These are phyloP conservation scores for Saitozyma sp. DNA, from an alignment of 768 basidiomycete species.

Conservation along the genomic window DNA sequence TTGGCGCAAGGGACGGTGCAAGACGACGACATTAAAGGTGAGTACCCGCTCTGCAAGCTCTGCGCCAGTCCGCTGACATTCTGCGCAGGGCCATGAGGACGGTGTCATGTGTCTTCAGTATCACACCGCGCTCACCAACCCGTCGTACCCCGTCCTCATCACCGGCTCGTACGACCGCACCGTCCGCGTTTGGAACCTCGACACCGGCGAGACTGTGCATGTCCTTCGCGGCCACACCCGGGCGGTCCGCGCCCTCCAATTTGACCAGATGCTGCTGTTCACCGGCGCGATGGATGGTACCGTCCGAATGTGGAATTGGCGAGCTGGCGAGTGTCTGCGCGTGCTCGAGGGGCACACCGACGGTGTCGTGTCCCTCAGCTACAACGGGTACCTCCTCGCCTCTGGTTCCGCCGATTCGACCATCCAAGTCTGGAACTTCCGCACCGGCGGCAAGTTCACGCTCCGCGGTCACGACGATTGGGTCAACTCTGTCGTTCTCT, in stretches of 20 bases:
- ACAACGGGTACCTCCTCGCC: conserved; percentile 86
- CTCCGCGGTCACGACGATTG: conserved; percentile 90
- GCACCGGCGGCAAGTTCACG: conserved; percentile 86
- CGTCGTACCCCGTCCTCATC: conserved; percentile 79
- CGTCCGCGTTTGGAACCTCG: conserved; percentile 92
- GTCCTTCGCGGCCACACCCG: conserved; percentile 86
- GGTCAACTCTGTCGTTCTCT: conserved; percentile 92
- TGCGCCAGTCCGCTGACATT: conserved; percentile 1
- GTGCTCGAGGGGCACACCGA: conserved; percentile 87
- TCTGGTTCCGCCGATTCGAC: conserved; percentile 93
- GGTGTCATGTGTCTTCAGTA: conserved; percentile 98
- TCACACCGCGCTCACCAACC: conserved; percentile 66
- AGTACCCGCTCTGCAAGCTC: conserved; percentile 1
- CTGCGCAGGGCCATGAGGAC: conserved; percentile 74
- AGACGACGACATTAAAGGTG: conserved; percentile 71
- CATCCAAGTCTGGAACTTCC: conserved; percentile 71
- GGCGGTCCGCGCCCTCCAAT: conserved; percentile 88
- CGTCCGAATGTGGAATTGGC: conserved; percentile 69
- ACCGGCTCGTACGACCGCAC: conserved; percentile 97
- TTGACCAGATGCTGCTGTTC: conserved; percentile 91
- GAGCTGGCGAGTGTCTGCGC: conserved; percentile 55
- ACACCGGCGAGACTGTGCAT: conserved; percentile 79
- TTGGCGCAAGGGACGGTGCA: conserved; percentile 91
- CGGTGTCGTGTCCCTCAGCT: conserved; percentile 86
- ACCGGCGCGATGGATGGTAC: conserved; percentile 96